phyloP scores from a whole-genome alignment of 2,329 filamentous ascomycete genomes.

The Torrubiellomyces zombiae region DNA sequence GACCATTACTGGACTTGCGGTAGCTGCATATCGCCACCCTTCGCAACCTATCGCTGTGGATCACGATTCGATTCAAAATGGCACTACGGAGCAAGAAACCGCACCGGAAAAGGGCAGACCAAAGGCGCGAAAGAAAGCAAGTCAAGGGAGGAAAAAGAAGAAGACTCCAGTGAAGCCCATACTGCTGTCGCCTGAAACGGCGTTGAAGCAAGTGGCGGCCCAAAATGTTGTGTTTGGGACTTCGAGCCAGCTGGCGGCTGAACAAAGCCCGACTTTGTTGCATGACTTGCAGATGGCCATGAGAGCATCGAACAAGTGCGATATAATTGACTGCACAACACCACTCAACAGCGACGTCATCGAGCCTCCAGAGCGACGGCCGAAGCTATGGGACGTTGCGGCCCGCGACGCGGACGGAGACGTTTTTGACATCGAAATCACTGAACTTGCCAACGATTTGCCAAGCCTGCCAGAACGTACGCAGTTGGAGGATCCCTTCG shows the following conservation, averaged over 20 bases:
- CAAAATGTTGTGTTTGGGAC: constrained; percentile 78
- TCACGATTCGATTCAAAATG: no score
- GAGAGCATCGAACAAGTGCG: constrained; percentile 34
- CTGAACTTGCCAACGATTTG: constrained; percentile 36
- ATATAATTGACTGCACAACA: constrained; percentile 22
- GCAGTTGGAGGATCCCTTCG: constrained; percentile 20
- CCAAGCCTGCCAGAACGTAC: constrained; percentile 11
- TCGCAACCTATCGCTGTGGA: constrained; percentile 14
- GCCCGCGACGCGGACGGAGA: constrained; percentile 49
- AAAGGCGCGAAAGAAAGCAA: constrained; percentile 8
- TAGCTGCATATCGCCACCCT: constrained; percentile 41
- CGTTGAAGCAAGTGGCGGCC: constrained; percentile 43
- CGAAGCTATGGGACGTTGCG: constrained; percentile 52
- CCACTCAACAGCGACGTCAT: constrained; percentile 21
- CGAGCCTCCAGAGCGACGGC: constrained; percentile 13
- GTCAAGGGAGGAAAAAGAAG: constrained; percentile 24
- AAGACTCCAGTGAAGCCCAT: constrained; percentile 24
- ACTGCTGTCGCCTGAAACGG: constrained; percentile 52
- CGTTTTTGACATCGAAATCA: constrained; percentile 43
- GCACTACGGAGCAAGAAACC: no score
- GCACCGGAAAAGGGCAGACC: no score
- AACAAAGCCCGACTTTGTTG: constrained; percentile 52
- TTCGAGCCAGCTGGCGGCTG: constrained; percentile 62
- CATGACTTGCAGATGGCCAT: constrained; percentile 46
- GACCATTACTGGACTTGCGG: constrained; percentile 66